phyloP scores from a whole-genome alignment of 2,329 filamentous ascomycete species.

The Pyrenophora teres region DNA sequence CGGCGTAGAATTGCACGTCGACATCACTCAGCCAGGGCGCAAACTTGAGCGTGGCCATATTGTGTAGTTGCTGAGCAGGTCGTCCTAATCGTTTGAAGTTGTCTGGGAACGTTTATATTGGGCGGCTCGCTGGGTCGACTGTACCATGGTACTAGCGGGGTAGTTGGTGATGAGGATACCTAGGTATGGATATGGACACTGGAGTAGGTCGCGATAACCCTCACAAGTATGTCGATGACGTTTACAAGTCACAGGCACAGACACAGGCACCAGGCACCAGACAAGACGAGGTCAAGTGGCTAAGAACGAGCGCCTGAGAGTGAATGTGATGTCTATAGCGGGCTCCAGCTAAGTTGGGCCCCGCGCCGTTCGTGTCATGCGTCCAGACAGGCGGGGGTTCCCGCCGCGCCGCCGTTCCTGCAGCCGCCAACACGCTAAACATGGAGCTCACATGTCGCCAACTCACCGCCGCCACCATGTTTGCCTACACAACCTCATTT shows the following conservation, averaged over 20 bases:
- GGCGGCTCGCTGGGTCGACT: too few relatives aligned
- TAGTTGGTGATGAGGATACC: background rate
- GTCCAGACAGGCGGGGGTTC: constrained; percentile 3
- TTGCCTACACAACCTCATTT: background rate
- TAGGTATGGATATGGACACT: background rate
- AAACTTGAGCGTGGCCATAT: constrained; percentile 66
- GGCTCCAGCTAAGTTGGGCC: background rate
- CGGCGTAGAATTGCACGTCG: constrained; percentile 91
- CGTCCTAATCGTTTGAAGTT: too few relatives aligned
- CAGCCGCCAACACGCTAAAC: constrained; percentile 20
- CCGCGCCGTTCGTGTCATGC: constrained; percentile 20
- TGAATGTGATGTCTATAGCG: constrained; percentile 26
- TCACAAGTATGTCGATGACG: constrained; percentile 5
- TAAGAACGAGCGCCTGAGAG: constrained; percentile 26
- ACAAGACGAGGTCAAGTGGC: constrained; percentile 19
- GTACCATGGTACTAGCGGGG: background rate
- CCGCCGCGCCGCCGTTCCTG: constrained; percentile 32
- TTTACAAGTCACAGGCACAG: constrained; percentile 7
- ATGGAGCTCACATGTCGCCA: background rate
- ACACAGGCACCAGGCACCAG: constrained; percentile 27
- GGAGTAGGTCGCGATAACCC: background rate
- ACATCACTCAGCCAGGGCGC: constrained; percentile 92
- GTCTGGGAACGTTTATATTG: too few relatives aligned
- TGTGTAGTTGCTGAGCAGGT: constrained; percentile 7
- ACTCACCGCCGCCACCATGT: background rate